A percentile compares a stretch with the other conserved stretches of the same genome.
Conservation (phyloP, 179 eudicot species). For the Heliamphora pulchella region DNA sequence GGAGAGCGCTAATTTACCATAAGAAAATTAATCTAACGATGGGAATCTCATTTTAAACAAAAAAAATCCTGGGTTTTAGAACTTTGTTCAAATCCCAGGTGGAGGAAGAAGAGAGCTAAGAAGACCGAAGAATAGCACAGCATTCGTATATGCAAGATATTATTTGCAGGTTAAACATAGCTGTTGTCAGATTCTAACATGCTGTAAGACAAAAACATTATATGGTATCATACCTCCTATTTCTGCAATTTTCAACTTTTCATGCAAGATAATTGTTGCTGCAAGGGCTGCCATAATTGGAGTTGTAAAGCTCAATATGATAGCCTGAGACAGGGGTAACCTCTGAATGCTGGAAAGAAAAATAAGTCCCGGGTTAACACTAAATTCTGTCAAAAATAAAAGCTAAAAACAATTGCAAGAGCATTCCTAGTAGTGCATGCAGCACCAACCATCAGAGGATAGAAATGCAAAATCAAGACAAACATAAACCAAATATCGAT, state of each 20-base stretch:
- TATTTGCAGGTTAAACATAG: background rate
- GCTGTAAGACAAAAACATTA: background rate
- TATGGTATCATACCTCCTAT: constrained; percentile 37
- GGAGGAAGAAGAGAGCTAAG: too few relatives aligned
- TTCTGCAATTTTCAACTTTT: constrained; percentile 41
- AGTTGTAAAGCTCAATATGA: constrained; percentile 46
- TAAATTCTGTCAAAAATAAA: background rate
- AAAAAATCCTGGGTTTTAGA: too few relatives aligned
- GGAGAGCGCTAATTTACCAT: background rate
- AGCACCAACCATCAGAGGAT: background rate
- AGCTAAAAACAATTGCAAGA: background rate
- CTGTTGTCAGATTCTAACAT: constrained; percentile 10
- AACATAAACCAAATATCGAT: background rate
- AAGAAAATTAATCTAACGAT: too few relatives aligned
- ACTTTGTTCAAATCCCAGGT: too few relatives aligned
- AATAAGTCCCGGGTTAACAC: background rate
- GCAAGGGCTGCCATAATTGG: constrained; percentile 51
- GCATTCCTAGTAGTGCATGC: background rate
- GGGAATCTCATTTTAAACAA: too few relatives aligned
- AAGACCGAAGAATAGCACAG: too few relatives aligned
- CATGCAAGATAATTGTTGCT: constrained; percentile 42
- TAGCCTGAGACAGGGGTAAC: constrained; percentile 39
- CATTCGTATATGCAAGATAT: background rate
- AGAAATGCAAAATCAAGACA: constrained; percentile 5
- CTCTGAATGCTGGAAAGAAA: constrained; percentile 39